Conservation (phyloP, 257 asterid genomes). For the Nicotiana paniculata region DNA sequence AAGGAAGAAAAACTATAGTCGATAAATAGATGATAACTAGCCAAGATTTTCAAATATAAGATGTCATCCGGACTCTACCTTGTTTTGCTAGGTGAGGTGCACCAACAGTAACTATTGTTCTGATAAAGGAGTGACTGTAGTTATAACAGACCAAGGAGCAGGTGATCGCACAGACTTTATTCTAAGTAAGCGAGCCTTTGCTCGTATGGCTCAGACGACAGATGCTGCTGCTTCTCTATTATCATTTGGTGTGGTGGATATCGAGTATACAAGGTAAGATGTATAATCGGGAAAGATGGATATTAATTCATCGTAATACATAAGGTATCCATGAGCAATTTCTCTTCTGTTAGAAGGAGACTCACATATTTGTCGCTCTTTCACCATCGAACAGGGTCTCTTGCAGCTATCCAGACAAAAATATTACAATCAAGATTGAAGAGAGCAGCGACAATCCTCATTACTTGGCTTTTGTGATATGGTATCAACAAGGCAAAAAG, state of each 20-base stretch:
- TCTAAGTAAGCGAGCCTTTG: slow-evolving; percentile 60
- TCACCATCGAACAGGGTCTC: slow-evolving; percentile 50
- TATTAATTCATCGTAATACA: not conserved
- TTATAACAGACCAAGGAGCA: slow-evolving; percentile 66
- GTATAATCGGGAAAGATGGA: no score
- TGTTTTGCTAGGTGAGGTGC: slow-evolving; percentile 59
- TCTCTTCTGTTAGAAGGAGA: not conserved
- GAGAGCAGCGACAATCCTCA: slow-evolving; percentile 68
- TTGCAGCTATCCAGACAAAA: slow-evolving; percentile 67
- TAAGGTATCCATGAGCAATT: not conserved
- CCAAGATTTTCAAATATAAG: not conserved
- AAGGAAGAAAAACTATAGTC: slow-evolving; percentile 1
- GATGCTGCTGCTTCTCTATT: slow-evolving; percentile 55
- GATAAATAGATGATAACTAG: not conserved
- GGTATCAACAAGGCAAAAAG: slow-evolving; percentile 69
- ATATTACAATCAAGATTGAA: slow-evolving; percentile 59
- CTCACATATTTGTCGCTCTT: not conserved
- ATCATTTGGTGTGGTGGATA: slow-evolving; percentile 52
- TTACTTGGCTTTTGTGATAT: slow-evolving; percentile 67
- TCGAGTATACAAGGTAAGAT: slow-evolving; percentile 57
- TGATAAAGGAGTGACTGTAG: slow-evolving; percentile 55
- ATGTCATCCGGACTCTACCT: not conserved
- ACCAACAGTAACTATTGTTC: slow-evolving; percentile 51
- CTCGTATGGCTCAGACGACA: slow-evolving; percentile 59
- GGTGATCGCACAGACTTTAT: slow-evolving; percentile 67